phyloP scores from a whole-genome alignment of 306 rosid species.

The Corylus heterophylla region DNA sequence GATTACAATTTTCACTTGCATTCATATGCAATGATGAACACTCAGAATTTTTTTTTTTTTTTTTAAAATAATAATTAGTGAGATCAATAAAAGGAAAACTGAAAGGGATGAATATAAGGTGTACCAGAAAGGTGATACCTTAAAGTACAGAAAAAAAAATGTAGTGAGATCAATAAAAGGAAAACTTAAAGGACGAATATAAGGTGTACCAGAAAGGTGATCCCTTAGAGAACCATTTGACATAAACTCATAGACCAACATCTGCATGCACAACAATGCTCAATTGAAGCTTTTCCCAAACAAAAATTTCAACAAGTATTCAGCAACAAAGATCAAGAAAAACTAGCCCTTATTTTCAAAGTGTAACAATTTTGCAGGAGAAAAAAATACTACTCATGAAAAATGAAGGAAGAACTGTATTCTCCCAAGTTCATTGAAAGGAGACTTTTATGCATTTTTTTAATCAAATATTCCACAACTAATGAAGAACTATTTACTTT shows the following conservation, averaged over 20 bases:
- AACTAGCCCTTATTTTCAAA: neutral
- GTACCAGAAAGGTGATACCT: too few species aligned
- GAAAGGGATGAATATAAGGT: too few species aligned
- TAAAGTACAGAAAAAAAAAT: slow-evolving; percentile 4
- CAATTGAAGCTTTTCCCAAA: slow-evolving; percentile 12
- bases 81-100: too few species aligned
- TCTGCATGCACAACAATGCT: slow-evolving; percentile 59
- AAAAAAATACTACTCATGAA: neutral
- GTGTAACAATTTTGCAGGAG: neutral
- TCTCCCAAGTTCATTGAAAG: slow-evolving; percentile 4
- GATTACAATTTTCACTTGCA: neutral
- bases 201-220: slow-evolving; percentile 75
- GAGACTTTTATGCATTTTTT: slow-evolving; percentile 8
- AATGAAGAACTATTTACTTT: neutral
- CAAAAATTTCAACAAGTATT: slow-evolving; percentile 1
- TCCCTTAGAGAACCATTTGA: slow-evolving; percentile 87
- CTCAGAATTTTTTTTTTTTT: neutral
- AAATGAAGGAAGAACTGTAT: slow-evolving; percentile 3
- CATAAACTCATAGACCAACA: slow-evolving; percentile 94
- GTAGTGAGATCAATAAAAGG: slow-evolving; percentile 12
- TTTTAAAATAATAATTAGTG: neutral
- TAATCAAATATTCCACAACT: slow-evolving; percentile 6
- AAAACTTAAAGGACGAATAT: slow-evolving; percentile 11
- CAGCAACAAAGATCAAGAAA: slow-evolving; percentile 20
- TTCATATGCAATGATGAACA: neutral